These are phyloP conservation scores for Zymoseptoria ardabiliae DNA, from an alignment of 2,329 filamentous ascomycete species.

Conservation along the genomic window DNA sequence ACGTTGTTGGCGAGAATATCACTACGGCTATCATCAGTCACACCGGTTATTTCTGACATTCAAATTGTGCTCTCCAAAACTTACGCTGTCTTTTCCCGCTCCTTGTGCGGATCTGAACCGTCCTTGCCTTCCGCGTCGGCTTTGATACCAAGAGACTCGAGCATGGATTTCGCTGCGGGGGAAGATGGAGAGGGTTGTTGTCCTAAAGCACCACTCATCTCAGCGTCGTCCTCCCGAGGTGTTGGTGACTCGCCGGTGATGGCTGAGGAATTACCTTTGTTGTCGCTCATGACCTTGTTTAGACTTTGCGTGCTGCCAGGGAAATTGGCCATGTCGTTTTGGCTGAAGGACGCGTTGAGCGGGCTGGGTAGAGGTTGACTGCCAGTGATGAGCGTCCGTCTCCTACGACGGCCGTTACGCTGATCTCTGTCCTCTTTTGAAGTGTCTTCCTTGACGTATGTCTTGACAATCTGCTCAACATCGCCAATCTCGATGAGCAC, in stretches of 20 bases:
- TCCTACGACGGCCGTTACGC: conserved; percentile 79
- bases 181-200: conserved; percentile 28
- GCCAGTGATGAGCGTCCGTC: conserved; percentile 91
- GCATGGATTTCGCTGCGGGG: conserved; percentile 47
- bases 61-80: conserved; percentile 31
- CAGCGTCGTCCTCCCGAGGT: conserved; percentile 36
- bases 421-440: conserved; percentile 70
- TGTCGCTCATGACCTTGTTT: conserved; percentile 73
- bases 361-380: conserved; percentile 94
- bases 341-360: conserved; percentile 83
- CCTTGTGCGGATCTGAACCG: conserved; percentile 54
- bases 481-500: conserved; percentile 98
- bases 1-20: conserved; percentile 89
- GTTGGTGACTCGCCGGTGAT: conserved; percentile 36
- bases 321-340: conserved; percentile 59
- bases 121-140: conserved; percentile 10
- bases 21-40: conserved; percentile 27
- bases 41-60: conserved; percentile 9
- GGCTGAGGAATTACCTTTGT: conserved; percentile 47
- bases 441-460: conserved; percentile 76
- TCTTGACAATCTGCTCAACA: conserved; percentile 96
- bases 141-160: conserved; percentile 49
- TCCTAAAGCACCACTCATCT: conserved; percentile 51
- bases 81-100: conserved; percentile 90
- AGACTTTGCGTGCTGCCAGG: conserved; percentile 61